Conservation (phyloP, 2,329 filamentous ascomycete genomes). For the Didymella lethalis region DNA sequence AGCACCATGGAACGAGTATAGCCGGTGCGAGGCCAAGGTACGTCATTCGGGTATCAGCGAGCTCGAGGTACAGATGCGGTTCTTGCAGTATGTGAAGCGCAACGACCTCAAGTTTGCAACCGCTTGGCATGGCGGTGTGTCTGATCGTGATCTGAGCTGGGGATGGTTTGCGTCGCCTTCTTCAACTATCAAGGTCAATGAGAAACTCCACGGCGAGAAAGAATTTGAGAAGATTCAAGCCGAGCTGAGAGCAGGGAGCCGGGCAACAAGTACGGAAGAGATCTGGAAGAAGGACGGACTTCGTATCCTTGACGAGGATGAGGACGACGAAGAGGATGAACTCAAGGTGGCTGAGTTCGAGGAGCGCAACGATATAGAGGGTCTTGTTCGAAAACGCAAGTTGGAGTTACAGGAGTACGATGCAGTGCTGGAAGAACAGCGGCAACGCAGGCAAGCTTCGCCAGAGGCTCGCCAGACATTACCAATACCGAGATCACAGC, state of each 20-base stretch:
- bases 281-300: constrained; percentile 60
- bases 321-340: constrained; percentile 52
- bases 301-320: constrained; percentile 52
- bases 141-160: constrained; percentile 56
- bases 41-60: constrained; percentile 28
- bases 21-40: constrained; percentile 20
- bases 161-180: constrained; percentile 56
- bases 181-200: constrained; percentile 49
- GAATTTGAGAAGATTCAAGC: constrained; percentile 48
- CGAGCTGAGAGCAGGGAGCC: constrained; percentile 42
- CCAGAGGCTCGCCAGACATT: not conserved
- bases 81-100: constrained; percentile 48
- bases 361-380: constrained; percentile 43
- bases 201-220: constrained; percentile 53
- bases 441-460: constrained; percentile 1
- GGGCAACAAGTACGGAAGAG: constrained; percentile 52
- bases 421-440: constrained; percentile 7
- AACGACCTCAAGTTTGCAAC: constrained; percentile 38
- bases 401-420: constrained; percentile 34
- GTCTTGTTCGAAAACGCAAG: constrained; percentile 52
- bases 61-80: constrained; percentile 41
- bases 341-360: constrained; percentile 33
- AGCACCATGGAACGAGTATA: constrained; percentile 58
- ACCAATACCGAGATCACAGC: not conserved
- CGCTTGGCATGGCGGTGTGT: constrained; percentile 54